Evolutionary conservation across 768 basidiomycete species (phyloP).

Genomic region (Lanmaoa pseudosensibilis): DNA sequence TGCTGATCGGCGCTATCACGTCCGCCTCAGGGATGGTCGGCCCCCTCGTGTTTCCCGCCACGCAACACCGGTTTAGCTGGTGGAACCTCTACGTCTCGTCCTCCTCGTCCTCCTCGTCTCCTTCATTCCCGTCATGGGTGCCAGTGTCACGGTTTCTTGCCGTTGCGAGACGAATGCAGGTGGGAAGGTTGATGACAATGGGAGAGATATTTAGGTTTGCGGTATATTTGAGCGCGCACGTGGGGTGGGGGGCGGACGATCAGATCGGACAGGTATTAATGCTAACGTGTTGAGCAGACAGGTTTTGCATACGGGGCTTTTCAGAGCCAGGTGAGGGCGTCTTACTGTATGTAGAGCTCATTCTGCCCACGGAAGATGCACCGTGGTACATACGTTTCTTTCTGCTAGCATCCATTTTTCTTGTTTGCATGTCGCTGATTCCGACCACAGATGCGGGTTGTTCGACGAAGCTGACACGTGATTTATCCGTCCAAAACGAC

Average conservation of each 20-base stretch:
- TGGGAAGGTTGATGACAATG: slow-evolving; percentile 75
- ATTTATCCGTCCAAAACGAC: background rate
- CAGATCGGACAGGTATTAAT: too few relatives aligned
- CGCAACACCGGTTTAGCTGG: slow-evolving; percentile 67
- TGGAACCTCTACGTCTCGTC: slow-evolving; percentile 67
- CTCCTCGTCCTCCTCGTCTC: slow-evolving; percentile 63
- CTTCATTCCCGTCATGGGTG: slow-evolving; percentile 78
- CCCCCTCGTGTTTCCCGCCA: slow-evolving; percentile 73
- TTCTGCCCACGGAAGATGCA: slow-evolving; percentile 87
- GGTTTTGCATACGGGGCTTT: slow-evolving; percentile 85
- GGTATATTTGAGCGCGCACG: slow-evolving; percentile 55
- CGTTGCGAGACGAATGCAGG: slow-evolving; percentile 47
- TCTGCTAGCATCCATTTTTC: background rate
- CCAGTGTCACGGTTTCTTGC: slow-evolving; percentile 60
- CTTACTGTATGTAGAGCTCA: slow-evolving; percentile 83
- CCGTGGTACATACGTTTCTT: slow-evolving; percentile 62
- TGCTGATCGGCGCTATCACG: slow-evolving; percentile 77
- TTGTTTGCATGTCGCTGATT: background rate
- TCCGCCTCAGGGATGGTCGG: slow-evolving; percentile 82
- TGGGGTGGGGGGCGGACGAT: background rate
- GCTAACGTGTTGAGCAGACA: slow-evolving; percentile 19
- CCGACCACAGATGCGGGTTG: slow-evolving; percentile 53
- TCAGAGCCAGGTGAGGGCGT: slow-evolving; percentile 84
- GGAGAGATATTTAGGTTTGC: slow-evolving; percentile 86
- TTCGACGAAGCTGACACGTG: slow-evolving; percentile 37